These are phyloP conservation scores for Cryptococcus sp. DNA, from an alignment of 1,284 basidiomycete genomes.

Conservation along the genomic window DNA sequence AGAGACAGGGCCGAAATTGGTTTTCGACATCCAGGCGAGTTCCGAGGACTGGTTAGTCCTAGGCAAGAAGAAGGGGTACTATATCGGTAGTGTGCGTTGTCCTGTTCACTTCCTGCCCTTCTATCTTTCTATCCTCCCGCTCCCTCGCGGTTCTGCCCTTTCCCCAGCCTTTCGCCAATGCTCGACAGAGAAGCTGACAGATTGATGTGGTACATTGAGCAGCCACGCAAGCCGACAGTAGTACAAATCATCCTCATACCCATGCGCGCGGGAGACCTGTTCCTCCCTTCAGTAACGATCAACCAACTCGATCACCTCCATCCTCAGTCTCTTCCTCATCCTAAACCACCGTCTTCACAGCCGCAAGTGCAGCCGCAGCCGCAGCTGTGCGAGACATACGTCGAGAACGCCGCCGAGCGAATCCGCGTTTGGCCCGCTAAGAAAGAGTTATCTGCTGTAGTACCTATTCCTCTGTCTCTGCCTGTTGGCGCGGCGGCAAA, in stretches of 20 bases:
- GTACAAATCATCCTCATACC: conserved; percentile 41
- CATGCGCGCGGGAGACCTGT: conserved; percentile 39
- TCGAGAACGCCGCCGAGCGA: conserved; percentile 46
- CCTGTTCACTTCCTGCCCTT: too few species aligned
- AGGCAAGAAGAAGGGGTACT: conserved; percentile 46
- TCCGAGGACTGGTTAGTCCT: conserved; percentile 47
- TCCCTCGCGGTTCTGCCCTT: too few species aligned
- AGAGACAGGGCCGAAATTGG: conserved; percentile 16
- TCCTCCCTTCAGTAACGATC: conserved; percentile 37
- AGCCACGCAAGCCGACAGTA: too few species aligned
- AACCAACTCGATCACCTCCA: conserved; percentile 19
- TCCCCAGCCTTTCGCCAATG: neutral
- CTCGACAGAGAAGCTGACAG: neutral
- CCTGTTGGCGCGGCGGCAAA: too few species aligned
- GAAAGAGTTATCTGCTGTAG: conserved; percentile 37
- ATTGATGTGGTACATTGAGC: neutral
- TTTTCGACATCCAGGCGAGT: conserved; percentile 40
- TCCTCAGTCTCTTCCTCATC: neutral
- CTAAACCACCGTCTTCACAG: neutral
- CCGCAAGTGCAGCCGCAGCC: conserved; percentile 5
- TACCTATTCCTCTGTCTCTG: conserved; percentile 22
- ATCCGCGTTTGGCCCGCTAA: conserved; percentile 46
- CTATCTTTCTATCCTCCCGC: too few species aligned
- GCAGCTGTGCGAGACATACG: conserved; percentile 47
- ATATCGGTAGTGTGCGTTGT: conserved; percentile 28